Evolutionary conservation across 1,284 basidiomycete species (phyloP).

Genomic region (Leccinum fuscescens): DNA sequence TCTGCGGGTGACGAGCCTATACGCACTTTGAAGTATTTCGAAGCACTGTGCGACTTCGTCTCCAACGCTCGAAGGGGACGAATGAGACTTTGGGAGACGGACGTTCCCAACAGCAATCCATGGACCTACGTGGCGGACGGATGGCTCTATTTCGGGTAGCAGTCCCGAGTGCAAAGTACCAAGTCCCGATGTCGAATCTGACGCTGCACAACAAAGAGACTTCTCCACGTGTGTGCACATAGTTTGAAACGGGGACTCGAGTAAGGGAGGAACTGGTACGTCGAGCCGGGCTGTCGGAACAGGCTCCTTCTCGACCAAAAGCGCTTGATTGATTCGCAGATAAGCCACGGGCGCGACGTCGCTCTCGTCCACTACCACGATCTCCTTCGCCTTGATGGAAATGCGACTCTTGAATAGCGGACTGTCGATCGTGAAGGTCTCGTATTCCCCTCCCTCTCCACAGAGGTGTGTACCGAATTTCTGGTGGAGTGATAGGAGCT

Average conservation of each 20-base stretch:
- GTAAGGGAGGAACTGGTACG: constrained; percentile 6
- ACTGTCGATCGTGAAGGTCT: constrained; percentile 89
- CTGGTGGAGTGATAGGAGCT: constrained; percentile 73
- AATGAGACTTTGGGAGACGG: constrained; percentile 29
- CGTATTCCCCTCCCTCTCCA: constrained; percentile 98
- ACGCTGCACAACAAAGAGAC: neutral
- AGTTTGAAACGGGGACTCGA: too few relatives aligned
- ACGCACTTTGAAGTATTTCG: constrained; percentile 50
- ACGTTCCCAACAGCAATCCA: constrained; percentile 66
- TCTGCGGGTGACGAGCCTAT: neutral
- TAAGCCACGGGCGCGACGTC: constrained; percentile 79
- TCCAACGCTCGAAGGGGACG: constrained; percentile 50
- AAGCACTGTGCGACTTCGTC: constrained; percentile 69
- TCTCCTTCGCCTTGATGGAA: constrained; percentile 65
- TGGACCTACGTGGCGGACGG: constrained; percentile 31
- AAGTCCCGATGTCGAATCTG: neutral
- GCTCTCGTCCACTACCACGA: constrained; percentile 73
- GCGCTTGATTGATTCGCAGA: constrained; percentile 38
- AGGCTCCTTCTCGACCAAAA: constrained; percentile 19
- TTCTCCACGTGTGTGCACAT: too few relatives aligned
- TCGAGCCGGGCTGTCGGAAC: constrained; percentile 3
- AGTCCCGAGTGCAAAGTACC: neutral
- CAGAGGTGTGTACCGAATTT: constrained; percentile 92
- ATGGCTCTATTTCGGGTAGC: constrained; percentile 15
- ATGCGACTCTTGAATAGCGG: constrained; percentile 86